Evolutionary conservation across 2,329 filamentous ascomycete genomes (phyloP).

Genomic region (Fusarium tricinctum): DNA sequence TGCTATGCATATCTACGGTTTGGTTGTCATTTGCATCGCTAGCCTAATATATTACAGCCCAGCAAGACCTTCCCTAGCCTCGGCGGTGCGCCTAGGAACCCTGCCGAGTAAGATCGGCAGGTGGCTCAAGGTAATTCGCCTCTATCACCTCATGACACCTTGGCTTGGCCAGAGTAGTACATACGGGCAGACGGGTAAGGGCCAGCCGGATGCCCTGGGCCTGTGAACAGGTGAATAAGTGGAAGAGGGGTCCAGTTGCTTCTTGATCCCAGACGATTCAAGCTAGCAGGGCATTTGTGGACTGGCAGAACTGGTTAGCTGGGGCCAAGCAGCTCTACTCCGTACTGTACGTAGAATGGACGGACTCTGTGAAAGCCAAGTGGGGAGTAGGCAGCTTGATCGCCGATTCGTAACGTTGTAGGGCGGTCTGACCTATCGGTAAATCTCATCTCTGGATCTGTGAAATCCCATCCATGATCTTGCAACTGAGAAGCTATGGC

Average conservation of each 20-base stretch:
- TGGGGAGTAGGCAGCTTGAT: constrained; percentile 33
- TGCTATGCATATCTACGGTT: too few species aligned
- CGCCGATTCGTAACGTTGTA: constrained; percentile 41
- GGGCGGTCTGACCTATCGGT: constrained; percentile 38
- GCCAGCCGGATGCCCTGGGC: constrained; percentile 27
- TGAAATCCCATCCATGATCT: neutral
- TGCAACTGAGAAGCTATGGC: constrained; percentile 4
- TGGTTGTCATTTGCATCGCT: neutral
- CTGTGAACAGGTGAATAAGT: neutral
- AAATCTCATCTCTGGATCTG: constrained; percentile 15
- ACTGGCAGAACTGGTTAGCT: constrained; percentile 1
- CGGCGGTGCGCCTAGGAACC: neutral
- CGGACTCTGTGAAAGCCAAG: constrained; percentile 1
- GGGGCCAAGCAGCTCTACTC: constrained; percentile 1
- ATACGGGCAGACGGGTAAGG: neutral
- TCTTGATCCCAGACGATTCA: constrained; percentile 15
- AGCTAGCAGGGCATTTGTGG: constrained; percentile 25
- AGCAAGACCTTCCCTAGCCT: neutral
- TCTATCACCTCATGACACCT: constrained; percentile 31
- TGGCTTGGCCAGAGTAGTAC: neutral
- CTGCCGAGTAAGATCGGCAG: constrained; percentile 22
- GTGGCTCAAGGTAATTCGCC: constrained; percentile 29
- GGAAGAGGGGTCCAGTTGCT: constrained; percentile 34
- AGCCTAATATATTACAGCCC: neutral
- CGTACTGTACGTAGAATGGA: neutral